These are phyloP conservation scores for Colletotrichum sp. DNA, from an alignment of 2,329 filamentous ascomycete genomes.

Conservation along the genomic window DNA sequence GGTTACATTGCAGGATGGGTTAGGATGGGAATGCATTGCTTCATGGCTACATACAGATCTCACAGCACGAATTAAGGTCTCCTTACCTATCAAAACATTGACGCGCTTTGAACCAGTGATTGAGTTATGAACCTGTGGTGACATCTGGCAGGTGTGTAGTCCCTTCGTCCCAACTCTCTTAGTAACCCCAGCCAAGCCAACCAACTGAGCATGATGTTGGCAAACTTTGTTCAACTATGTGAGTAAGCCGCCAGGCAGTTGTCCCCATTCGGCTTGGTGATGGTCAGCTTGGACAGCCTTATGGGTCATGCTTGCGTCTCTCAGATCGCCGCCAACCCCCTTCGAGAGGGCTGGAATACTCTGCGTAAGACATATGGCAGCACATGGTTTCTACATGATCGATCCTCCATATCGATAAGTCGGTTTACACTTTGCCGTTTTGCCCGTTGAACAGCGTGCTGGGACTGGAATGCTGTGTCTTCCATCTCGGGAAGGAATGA, in stretches of 20 bases:
- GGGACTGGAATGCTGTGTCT: neutral
- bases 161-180: neutral
- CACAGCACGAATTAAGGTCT: slow-evolving; percentile 9
- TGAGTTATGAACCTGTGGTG: neutral
- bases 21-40: slow-evolving; percentile 18
- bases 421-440: neutral
- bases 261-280: neutral
- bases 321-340: neutral
- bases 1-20: slow-evolving; percentile 15
- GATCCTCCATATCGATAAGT: neutral
- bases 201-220: neutral
- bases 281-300: neutral
- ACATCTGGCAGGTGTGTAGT: neutral
- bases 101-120: neutral
- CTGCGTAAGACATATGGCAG: neutral
- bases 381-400: neutral
- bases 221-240: neutral
- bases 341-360: neutral
- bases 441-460: neutral
- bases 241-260: neutral
- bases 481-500: slow-evolving; percentile 7
- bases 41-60: slow-evolving; percentile 19
- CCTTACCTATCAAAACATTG: neutral
- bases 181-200: neutral
- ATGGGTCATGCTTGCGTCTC: neutral